Conservation (phyloP, 176 grass and related monocot species). For the Tuctoria greenei region DNA sequence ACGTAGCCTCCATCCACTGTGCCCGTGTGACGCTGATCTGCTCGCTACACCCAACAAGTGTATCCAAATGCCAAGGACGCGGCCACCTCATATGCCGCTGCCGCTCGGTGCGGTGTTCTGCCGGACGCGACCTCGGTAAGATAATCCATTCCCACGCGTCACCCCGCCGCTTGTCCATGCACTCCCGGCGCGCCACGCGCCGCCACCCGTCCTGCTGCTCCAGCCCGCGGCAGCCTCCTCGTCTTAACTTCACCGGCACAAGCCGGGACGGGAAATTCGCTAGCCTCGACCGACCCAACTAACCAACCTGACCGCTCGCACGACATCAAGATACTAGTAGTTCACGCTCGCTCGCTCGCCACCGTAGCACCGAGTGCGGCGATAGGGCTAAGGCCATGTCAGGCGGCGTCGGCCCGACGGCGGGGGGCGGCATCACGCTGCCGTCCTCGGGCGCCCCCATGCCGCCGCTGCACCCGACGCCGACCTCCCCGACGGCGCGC, state of each 20-base stretch:
- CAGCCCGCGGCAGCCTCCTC: background rate
- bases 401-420: slow-evolving; percentile 49
- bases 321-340: background rate
- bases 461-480: slow-evolving; percentile 43
- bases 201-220: slow-evolving; percentile 29
- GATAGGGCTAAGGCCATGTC: slow-evolving; percentile 30
- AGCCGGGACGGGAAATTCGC: background rate
- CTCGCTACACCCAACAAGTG: slow-evolving; percentile 1
- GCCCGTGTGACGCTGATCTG: background rate
- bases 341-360: background rate
- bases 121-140: background rate
- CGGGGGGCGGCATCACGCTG: slow-evolving; percentile 46
- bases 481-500: slow-evolving; percentile 41
- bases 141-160: slow-evolving; percentile 34
- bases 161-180: background rate
- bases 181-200: background rate
- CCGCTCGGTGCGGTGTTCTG: background rate
- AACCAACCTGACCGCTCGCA: background rate
- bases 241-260: background rate
- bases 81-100: background rate
- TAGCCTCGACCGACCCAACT: background rate
- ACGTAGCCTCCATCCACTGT: slow-evolving; percentile 31
- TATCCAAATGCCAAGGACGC: background rate
- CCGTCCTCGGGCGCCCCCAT: slow-evolving; percentile 32
- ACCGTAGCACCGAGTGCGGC: background rate